Evolutionary conservation across 371 early-diverging fungal genomes (phyloP).

Genomic region (Rhizopus microsporus): DNA sequence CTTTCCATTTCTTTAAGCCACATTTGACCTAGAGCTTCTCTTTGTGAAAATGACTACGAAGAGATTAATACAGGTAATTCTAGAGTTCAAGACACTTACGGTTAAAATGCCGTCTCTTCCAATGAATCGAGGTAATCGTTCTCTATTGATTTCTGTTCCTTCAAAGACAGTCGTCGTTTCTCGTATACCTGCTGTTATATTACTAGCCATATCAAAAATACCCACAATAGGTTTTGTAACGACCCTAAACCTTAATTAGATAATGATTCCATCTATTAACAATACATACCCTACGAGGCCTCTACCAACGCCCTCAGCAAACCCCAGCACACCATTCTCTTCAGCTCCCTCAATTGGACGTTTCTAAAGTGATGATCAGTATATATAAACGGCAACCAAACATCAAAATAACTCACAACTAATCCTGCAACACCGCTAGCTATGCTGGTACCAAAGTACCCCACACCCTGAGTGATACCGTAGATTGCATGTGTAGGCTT

Average conservation of each 20-base stretch:
- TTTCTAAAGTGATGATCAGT: conserved; percentile 28
- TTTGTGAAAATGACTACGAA: conserved; percentile 66
- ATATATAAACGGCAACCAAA: no score
- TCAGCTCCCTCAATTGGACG: conserved; percentile 87
- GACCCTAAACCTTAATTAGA: conserved; percentile 40
- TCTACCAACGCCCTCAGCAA: conserved; percentile 84
- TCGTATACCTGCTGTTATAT: conserved; percentile 83
- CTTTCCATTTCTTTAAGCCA: conserved; percentile 86
- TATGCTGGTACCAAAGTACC: conserved; percentile 73
- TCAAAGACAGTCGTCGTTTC: conserved; percentile 96
- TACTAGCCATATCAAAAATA: conserved; percentile 83
- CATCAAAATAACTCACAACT: conserved; percentile 44
- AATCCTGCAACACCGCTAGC: conserved; percentile 84
- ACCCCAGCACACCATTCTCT: conserved; percentile 81
- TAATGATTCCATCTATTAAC: neutral
- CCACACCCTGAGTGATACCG: conserved; percentile 82
- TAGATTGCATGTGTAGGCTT: conserved; percentile 81
- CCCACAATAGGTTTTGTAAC: conserved; percentile 91
- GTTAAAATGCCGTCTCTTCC: conserved; percentile 79
- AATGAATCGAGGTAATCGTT: conserved; percentile 87
- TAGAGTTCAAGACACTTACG: conserved; percentile 34
- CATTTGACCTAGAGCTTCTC: conserved; percentile 88
- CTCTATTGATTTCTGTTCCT: conserved; percentile 65
- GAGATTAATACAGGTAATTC: neutral
- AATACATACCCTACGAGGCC: conserved; percentile 69